A percentile compares a stretch with the other conserved stretches of the same genome.
Conservation (phyloP, 2,329 filamentous ascomycete genomes). For the Coniochaeta sp. region DNA sequence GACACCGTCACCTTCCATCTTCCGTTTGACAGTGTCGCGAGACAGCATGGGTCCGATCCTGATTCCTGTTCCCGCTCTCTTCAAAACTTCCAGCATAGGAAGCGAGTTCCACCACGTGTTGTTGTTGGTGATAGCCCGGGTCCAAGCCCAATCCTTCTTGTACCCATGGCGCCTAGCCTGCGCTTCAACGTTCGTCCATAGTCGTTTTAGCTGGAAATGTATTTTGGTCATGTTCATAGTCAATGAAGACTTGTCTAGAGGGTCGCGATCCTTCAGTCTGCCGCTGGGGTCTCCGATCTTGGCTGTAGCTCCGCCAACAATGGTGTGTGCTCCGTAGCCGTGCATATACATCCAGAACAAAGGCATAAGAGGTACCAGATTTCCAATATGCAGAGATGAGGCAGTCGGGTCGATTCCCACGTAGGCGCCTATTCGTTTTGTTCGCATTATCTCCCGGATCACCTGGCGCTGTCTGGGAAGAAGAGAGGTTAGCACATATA, state of each 20-base stretch:
- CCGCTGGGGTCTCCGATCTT: conserved; percentile 74
- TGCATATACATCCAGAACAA: conserved; percentile 79
- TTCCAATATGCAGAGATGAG: conserved; percentile 70
- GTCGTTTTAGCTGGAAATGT: conserved; percentile 59
- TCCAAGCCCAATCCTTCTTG: conserved; percentile 55
- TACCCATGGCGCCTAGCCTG: conserved; percentile 62
- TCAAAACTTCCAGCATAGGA: conserved; percentile 66
- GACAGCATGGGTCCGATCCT: conserved; percentile 81
- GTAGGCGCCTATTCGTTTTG: conserved; percentile 65
- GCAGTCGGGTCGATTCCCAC: conserved; percentile 80
- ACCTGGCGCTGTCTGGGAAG: conserved; percentile 33
- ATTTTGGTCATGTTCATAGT: conserved; percentile 61
- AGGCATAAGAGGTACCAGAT: conserved; percentile 75
- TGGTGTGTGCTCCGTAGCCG: conserved; percentile 59
- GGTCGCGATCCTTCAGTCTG: conserved; percentile 54
- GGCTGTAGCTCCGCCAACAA: conserved; percentile 69
- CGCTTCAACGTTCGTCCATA: conserved; percentile 68
- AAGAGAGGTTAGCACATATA: background rate
- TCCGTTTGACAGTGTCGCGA: conserved; percentile 83
- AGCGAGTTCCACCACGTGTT: conserved; percentile 72
- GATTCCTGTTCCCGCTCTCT: conserved; percentile 64
- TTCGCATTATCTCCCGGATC: conserved; percentile 57
- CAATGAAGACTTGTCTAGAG: conserved; percentile 42
- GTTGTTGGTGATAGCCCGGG: conserved; percentile 69
- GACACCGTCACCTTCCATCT: conserved; percentile 85